Percentiles rank a stretch among this genome's conserved stretches.
Evolutionary conservation across 225 moss, liverwort and hornwort species (phyloP).

Genomic region (Asterella californica): DNA sequence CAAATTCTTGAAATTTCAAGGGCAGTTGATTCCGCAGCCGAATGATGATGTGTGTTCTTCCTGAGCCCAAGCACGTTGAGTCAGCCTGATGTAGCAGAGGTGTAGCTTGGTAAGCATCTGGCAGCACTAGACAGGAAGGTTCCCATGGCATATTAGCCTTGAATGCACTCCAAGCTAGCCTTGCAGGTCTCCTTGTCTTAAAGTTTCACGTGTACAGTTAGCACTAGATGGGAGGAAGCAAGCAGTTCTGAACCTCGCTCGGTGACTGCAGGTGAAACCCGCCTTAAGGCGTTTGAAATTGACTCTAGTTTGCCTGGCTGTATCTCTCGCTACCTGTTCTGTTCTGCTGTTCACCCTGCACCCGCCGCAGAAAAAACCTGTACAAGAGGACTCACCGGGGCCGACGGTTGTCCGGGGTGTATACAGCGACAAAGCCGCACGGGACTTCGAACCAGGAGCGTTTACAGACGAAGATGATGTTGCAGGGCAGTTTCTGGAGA

Average conservation of each 20-base stretch:
- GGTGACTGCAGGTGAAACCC: slow-evolving; percentile 77
- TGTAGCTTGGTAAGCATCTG: too few species aligned
- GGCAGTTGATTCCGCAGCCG: too few species aligned
- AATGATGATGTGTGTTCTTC: too few species aligned
- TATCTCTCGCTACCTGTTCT: slow-evolving; percentile 61
- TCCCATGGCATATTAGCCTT: too few species aligned
- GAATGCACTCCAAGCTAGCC: too few species aligned
- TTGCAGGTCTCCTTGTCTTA: too few species aligned
- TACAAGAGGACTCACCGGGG: slow-evolving; percentile 28
- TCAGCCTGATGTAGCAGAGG: too few species aligned
- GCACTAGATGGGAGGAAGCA: background rate
- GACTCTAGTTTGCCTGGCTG: slow-evolving; percentile 67
- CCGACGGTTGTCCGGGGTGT: slow-evolving; percentile 24
- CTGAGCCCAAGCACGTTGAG: too few species aligned
- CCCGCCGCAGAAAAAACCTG: slow-evolving; percentile 38
- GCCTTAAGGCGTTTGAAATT: slow-evolving; percentile 75
- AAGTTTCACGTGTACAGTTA: too few species aligned
- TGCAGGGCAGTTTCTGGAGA: slow-evolving; percentile 15
- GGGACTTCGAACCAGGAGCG: slow-evolving; percentile 32
- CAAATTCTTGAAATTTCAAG: too few species aligned
- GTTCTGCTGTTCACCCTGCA: slow-evolving; percentile 65
- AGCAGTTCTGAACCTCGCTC: background rate
- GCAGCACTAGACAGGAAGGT: too few species aligned
- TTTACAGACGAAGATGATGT: slow-evolving; percentile 23
- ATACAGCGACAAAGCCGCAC: slow-evolving; percentile 34